Conservation (phyloP, 805 yeast genomes). For the Starmerella etchellsii region DNA sequence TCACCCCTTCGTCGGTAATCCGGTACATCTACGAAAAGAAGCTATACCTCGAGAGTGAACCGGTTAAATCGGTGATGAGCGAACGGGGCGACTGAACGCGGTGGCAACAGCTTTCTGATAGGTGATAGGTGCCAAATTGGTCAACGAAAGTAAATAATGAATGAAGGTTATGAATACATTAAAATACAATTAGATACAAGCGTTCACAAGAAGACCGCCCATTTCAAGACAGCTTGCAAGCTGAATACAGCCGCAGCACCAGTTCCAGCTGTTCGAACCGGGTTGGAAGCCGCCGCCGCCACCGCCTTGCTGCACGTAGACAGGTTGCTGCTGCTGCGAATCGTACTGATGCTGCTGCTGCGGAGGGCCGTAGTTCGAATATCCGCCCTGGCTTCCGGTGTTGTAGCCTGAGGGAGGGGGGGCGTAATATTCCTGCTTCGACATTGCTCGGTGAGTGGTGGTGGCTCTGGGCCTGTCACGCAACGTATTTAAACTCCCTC, state of each 20-base stretch:
- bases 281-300: conserved; percentile 6
- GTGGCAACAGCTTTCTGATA: no score
- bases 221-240: conserved; percentile 16
- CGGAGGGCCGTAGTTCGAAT: conserved; percentile 9
- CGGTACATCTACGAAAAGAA: conserved; percentile 89
- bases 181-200: not conserved
- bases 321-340: conserved; percentile 16
- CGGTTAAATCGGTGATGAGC: conserved; percentile 69
- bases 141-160: no score
- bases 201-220: conserved; percentile 4
- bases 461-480: no score
- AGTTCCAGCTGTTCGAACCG: conserved; percentile 12
- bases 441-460: no score
- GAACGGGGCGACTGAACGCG: conserved; percentile 22
- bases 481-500: no score
- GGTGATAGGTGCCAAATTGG: no score
- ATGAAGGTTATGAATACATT: no score
- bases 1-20: conserved; percentile 86
- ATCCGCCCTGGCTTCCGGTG: not conserved
- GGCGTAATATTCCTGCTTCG: conserved; percentile 4
- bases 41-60: conserved; percentile 77
- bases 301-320: conserved; percentile 14
- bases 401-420: not conserved
- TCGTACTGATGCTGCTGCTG: conserved; percentile 11
- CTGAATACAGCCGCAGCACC: conserved; percentile 16